Evolutionary conservation across 1,284 basidiomycete genomes (phyloP), one percentile per base, ranked within the genome.

Genomic region (Inonotus hispidus): DNA sequence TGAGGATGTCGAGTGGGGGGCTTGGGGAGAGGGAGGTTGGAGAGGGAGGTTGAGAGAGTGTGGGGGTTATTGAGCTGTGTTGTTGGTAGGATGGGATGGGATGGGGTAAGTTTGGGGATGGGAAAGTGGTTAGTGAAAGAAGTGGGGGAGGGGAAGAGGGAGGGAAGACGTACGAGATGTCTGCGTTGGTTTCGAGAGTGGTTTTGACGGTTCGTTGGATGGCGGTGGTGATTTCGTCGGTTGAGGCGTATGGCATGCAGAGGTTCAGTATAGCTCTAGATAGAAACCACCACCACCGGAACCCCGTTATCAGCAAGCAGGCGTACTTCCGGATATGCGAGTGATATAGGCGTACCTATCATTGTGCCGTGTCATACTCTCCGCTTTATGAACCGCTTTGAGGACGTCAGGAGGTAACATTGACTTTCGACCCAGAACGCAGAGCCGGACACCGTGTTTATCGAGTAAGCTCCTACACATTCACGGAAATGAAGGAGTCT

Each of bases 221-320:
- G 0, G 95, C 90, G 0, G 83, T 82, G 4, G 91, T 82, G 13
- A 99, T 96, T 74, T 99, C 97, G 70, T 99, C 93, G 45, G 89
- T 82, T 2, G 94, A 91, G 0, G 93, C 82, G 70, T 99, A 99
- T 0, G 97, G 92, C 78, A 96, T 95, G 74, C 93, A 96, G 13
- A 99, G 79, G 69, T 99, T 99, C 49, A 99, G 79, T 38, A 95
- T 89, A 0, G 92, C 89, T 43, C 93, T 96, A 25, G 2, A 8
- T 1, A 16, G 61, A n/a, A n/a, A n/a, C n/a, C n/a, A n/a, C n/a
- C n/a, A n/a, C n/a, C n/a, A n/a, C n/a, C n/a, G n/a, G n/a, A n/a
- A n/a, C n/a, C 32, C 8, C 32, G 8, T 32, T 32, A 32, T 32
- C 32, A 32, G 32, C 32, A 32, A 32, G 32, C 32, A 32, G 8